These are phyloP conservation scores for Trametes cinnabarina DNA, from an alignment of 768 basidiomycete genomes.

Conservation along the genomic window DNA sequence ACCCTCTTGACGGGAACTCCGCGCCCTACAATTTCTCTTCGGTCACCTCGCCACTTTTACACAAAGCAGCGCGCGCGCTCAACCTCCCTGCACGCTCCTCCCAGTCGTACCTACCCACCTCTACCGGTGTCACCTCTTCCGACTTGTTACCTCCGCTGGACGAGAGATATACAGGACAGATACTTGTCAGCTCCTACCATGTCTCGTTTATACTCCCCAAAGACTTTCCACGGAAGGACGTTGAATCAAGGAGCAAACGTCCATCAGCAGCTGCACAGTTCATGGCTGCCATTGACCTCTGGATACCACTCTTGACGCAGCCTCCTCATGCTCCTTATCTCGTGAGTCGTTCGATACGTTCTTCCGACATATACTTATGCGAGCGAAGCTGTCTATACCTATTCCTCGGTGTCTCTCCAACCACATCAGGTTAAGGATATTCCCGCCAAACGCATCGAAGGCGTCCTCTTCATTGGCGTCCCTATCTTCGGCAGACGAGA, in stretches of 20 bases:
- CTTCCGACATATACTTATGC: not conserved
- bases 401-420: constrained; percentile 78
- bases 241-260: constrained; percentile 17
- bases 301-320: constrained; percentile 63
- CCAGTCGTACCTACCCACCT: constrained; percentile 59
- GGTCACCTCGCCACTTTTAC: constrained; percentile 56
- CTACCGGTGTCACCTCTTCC: constrained; percentile 40
- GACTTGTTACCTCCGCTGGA: constrained; percentile 49
- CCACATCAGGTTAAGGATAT: constrained; percentile 69
- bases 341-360: constrained; percentile 36
- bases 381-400: constrained; percentile 65
- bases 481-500: constrained; percentile 73
- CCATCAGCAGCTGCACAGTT: constrained; percentile 56
- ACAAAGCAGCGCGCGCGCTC: constrained; percentile 66
- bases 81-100: constrained; percentile 60
- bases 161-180: constrained; percentile 66
- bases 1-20: constrained; percentile 70
- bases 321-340: constrained; percentile 77
- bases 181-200: constrained; percentile 74
- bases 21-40: constrained; percentile 76
- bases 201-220: constrained; percentile 76
- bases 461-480: constrained; percentile 65
- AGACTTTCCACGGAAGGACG: constrained; percentile 42
- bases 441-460: constrained; percentile 53
- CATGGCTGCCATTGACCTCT: constrained; percentile 79